Evolutionary conservation across 495 filamentous ascomycete genomes (phyloP), one percentile per base, ranked within the genome.

Genomic region (Aspergillus sclerotiicarbonarius): DNA sequence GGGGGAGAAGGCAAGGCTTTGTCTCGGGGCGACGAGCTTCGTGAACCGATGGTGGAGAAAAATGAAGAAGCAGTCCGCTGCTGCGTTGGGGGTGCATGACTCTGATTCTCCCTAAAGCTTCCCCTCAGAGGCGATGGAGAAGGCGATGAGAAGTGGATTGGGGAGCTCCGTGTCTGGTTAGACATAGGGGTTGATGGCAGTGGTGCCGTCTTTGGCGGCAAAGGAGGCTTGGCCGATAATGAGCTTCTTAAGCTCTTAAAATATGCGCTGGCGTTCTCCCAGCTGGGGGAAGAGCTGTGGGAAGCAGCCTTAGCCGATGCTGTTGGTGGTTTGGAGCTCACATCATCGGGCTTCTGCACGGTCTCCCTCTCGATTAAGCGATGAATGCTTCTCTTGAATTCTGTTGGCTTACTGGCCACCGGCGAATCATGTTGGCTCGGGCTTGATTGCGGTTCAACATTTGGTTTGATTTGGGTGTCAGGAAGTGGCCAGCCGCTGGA

Each of bases 191-290:
- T 71, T 46, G 67, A 62, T 49, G 72, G 67, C 31, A 73, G 66
- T 18, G 72, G 53, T 18, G 73, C 65, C 4, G 70, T 69, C 53
- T 81, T 81, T 5, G 78, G 72, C 21, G 78, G 76, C 25, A 78
- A 68, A 43, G 66, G 68, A 13, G 76, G 74, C 46, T 70, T 60
- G 56, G 39, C 60, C 33, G 58, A 60, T 20, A 66, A 67, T 35
- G 60, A 49, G 20, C 54, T 61, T 43, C 50, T 46, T 5, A 61
- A 55, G 12, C 49, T 66, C 37, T 61, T 66, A 13, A 56, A 20
- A 3, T 65, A 63, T 32, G 52, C 65, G 12, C 43, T n/a, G 43
- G 32, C 47, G 31, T 44, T 62, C 44, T 67, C 66, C 33, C 56
- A 30, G 29, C 13, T 56, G 48, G 18, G 56, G 32, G 47, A 25